Conservation (phyloP, 257 asterid species). For the Capsicum baccatum region DNA sequence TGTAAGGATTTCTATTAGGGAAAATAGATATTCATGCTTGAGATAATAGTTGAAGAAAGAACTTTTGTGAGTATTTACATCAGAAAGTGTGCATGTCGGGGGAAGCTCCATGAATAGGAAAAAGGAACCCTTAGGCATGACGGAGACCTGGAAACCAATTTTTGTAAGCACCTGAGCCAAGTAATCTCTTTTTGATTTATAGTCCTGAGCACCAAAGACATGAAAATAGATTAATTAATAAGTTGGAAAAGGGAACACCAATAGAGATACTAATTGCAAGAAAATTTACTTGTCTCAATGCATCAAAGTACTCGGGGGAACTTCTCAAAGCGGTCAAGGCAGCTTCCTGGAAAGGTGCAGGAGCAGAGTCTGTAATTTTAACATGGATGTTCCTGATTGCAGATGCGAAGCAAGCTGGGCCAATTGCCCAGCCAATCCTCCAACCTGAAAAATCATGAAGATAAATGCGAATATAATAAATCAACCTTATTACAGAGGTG, state of each 20-base stretch:
- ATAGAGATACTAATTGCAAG: background rate
- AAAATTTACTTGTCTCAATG: constrained; percentile 57
- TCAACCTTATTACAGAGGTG: constrained; percentile 16
- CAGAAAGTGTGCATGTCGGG: constrained; percentile 65
- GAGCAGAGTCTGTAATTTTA: constrained; percentile 80
- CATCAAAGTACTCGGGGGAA: constrained; percentile 57
- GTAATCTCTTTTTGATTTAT: constrained; percentile 73
- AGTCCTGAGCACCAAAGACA: constrained; percentile 54
- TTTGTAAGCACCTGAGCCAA: constrained; percentile 59
- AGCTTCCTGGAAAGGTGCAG: constrained; percentile 94
- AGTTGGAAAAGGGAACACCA: background rate
- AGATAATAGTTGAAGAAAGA: constrained; percentile 15
- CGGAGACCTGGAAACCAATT: constrained; percentile 65
- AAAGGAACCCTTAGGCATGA: constrained; percentile 77
- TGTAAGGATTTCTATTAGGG: constrained; percentile 13
- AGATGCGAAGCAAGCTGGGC: constrained; percentile 73
- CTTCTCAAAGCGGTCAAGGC: constrained; percentile 82
- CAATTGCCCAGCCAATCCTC: constrained; percentile 97
- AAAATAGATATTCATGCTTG: constrained; percentile 10
- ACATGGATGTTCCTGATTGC: constrained; percentile 80
- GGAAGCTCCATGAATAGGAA: constrained; percentile 83
- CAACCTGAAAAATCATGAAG: constrained; percentile 59
- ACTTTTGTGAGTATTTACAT: constrained; percentile 52
- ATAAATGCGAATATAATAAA: background rate
- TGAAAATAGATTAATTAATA: background rate